Base-by-base conservation (phyloP, 1,284 basidiomycete genomes). In the Irpex sp. region DNA sequence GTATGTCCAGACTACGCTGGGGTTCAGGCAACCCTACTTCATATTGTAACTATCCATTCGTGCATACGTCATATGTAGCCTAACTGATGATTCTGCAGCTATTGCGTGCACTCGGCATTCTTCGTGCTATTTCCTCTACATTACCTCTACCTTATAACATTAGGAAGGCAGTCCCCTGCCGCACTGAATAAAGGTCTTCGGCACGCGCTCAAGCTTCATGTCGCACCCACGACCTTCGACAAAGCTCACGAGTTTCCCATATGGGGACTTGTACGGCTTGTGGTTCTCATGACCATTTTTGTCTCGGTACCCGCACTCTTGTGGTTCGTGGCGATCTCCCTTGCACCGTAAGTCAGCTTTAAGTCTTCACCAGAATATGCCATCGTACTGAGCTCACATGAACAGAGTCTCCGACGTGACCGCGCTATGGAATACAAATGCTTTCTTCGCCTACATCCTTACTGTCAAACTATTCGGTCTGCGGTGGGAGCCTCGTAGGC, bases 361-460 rank as follows among this genome's bases (percentile, higher is more conserved):
- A 21, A 5, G 16, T 42, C 39, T 61, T 35, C 56, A 52, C 58
- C 5, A 58, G 48, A 18, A 23, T 51, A 18, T 51, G 58, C 63
- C 55, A 66, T 62, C 64, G 36, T 64, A 48, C 59, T 58, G 52
- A 57, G 56, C 51, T 28, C 59, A 49, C 45, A 59, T 60, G n/a
- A 59, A 6, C 66, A 92, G 90, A 49, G 77, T 92, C 36, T 87
- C 84, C 63, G 90, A 92, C 72, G 84, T 93, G 36, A 92, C 90
- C 37, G 90, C 91, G 12, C 83, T 93, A 18, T 93, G 90, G 88
- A 93, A 93, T 72, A 85, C 88, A 8, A 92, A 92, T 68, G 90
- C 90, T 4, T 91, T 93, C 74, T 93, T 91, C 70, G 87, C 87
- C 14, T 93, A 93, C 67, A 67, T 91, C 42, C 80, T 93, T 67